Conservation (phyloP, 1,284 basidiomycete species). For the Cutaneotrichosporon cyanovorans region DNA sequence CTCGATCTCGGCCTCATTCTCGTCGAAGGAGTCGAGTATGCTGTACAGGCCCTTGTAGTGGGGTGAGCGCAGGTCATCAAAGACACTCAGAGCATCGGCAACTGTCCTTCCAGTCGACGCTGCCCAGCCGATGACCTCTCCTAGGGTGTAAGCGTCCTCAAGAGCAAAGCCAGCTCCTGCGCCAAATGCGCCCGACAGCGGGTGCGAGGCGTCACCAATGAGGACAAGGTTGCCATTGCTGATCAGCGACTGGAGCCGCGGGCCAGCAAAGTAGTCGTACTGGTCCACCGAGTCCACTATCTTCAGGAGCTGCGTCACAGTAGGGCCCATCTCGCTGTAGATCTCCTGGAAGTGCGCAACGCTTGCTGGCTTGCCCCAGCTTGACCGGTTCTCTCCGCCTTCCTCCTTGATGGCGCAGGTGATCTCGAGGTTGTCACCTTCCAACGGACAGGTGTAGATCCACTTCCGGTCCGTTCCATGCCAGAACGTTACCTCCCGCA, state of each 20-base stretch:
- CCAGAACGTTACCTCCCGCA: neutral
- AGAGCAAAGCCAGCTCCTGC: constrained; percentile 17
- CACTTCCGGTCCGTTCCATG: neutral
- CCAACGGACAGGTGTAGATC: neutral
- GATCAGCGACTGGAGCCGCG: constrained; percentile 4
- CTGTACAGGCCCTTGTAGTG: no score
- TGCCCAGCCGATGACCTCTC: neutral
- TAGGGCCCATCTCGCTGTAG: neutral
- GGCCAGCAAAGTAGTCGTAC: constrained; percentile 9
- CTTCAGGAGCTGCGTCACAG: neutral
- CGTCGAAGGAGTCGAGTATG: no score
- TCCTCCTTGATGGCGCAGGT: neutral
- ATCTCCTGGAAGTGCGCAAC: neutral
- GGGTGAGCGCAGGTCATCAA: constrained; percentile 10
- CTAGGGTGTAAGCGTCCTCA: constrained; percentile 12
- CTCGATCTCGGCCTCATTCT: no score
- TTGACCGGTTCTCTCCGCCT: neutral
- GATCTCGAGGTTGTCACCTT: neutral
- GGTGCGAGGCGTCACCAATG: constrained; percentile 15
- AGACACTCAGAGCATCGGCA: neutral
- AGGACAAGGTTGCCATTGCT: constrained; percentile 1
- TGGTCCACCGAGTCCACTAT: neutral
- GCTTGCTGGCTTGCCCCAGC: neutral
- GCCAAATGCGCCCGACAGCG: constrained; percentile 14
- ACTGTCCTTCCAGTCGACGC: neutral